Conservation (phyloP, 768 basidiomycete genomes). For the Russula dissimulans region DNA sequence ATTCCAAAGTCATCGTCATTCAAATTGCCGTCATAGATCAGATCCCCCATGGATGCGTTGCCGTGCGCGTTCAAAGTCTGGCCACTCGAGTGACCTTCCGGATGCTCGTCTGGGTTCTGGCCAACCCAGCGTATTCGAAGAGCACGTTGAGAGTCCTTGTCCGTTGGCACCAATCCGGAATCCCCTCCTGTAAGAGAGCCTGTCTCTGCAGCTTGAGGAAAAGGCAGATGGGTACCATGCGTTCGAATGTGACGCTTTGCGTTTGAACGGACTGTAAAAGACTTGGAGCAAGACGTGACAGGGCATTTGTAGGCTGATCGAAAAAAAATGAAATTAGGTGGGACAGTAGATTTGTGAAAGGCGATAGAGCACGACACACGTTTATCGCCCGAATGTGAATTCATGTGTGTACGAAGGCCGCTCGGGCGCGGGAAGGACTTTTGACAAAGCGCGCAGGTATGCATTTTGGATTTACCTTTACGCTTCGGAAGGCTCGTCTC, state of each 20-base stretch:
- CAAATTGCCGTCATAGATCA: neutral
- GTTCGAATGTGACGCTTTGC: conserved; percentile 72
- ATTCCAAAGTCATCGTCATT: neutral
- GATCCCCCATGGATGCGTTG: neutral
- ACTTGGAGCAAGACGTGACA: conserved; percentile 50
- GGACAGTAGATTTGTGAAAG: neutral
- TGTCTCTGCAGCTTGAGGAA: conserved; percentile 11
- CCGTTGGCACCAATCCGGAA: neutral
- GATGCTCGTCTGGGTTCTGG: conserved; percentile 2
- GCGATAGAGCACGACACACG: conserved; percentile 25
- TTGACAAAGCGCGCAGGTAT: conserved; percentile 29
- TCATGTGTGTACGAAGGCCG: conserved; percentile 37
- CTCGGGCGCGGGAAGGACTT: conserved; percentile 36
- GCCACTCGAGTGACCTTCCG: neutral
- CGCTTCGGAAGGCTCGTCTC: conserved; percentile 6
- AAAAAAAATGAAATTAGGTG: neutral
- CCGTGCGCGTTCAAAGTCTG: neutral
- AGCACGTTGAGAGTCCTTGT: conserved; percentile 12
- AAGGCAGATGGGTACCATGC: conserved; percentile 45
- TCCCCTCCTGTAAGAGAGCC: neutral
- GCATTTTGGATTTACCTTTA: conserved; percentile 33
- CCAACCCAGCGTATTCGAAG: conserved; percentile 17
- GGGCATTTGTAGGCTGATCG: conserved; percentile 38
- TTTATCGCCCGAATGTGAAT: conserved; percentile 35
- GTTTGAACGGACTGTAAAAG: conserved; percentile 72